phyloP scores from a whole-genome alignment of 768 basidiomycete species.

The Amanita fuliginea region DNA sequence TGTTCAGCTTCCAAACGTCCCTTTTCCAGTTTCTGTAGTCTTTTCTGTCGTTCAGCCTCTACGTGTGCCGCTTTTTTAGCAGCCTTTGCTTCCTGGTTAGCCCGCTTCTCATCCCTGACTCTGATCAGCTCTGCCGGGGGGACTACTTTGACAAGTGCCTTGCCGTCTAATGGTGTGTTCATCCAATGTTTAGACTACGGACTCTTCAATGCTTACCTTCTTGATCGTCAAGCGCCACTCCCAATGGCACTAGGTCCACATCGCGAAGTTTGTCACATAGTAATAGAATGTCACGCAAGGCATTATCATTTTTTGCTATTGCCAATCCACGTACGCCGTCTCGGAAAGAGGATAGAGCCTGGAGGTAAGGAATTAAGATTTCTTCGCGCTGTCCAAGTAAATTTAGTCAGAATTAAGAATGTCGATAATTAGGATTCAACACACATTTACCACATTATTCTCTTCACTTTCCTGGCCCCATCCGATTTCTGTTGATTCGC shows the following conservation, averaged over 20 bases:
- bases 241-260: conserved; percentile 81
- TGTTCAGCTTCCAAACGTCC: conserved; percentile 65
- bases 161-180: conserved; percentile 54
- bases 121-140: conserved; percentile 71
- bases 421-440: conserved; percentile 13
- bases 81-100: conserved; percentile 60
- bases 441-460: conserved; percentile 38
- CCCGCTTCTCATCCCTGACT: conserved; percentile 83
- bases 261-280: conserved; percentile 84
- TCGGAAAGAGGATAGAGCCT: conserved; percentile 79
- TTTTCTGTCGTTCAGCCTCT: conserved; percentile 56
- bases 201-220: conserved; percentile 45
- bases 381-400: conserved; percentile 57
- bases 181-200: conserved; percentile 6
- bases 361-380: conserved; percentile 80
- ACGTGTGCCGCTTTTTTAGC: conserved; percentile 67
- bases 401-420: conserved; percentile 4
- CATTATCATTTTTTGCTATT: conserved; percentile 53
- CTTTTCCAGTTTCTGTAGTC: conserved; percentile 61
- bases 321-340: conserved; percentile 81
- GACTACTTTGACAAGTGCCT: conserved; percentile 88
- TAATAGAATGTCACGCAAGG: conserved; percentile 71
- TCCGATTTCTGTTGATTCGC: conserved; percentile 57
- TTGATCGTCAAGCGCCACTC: conserved; percentile 94
- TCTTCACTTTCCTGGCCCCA: conserved; percentile 66